Evolutionary conservation across 2,329 filamentous ascomycete genomes (phyloP).

Genomic region (Hypoxylon sp.): DNA sequence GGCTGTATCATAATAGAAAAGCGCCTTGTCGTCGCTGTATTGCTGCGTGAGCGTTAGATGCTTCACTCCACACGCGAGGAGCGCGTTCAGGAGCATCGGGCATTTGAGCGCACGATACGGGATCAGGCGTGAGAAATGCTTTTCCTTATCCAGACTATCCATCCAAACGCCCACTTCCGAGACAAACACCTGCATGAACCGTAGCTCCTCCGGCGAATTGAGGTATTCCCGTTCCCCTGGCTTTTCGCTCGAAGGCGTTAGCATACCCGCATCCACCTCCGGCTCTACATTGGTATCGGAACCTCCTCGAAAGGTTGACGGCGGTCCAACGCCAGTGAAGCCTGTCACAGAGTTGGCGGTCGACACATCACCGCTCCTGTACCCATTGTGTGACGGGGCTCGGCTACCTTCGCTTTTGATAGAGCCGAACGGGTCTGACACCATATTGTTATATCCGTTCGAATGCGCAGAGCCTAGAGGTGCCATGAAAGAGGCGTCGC

Average conservation of each 20-base stretch:
- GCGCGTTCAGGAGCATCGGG: constrained; percentile 89
- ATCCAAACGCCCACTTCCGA: constrained; percentile 94
- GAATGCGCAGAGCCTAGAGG: constrained; percentile 48
- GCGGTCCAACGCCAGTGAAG: constrained; percentile 56
- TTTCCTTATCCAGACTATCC: constrained; percentile 88
- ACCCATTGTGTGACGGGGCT: constrained; percentile 47
- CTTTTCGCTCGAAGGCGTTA: constrained; percentile 60
- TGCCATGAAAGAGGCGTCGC: constrained; percentile 49
- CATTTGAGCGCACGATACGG: constrained; percentile 86
- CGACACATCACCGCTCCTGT: constrained; percentile 58
- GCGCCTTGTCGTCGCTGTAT: constrained; percentile 82
- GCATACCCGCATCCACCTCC: constrained; percentile 55
- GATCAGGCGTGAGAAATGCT: constrained; percentile 88
- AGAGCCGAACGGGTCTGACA: constrained; percentile 46
- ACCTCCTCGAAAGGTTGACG: constrained; percentile 49
- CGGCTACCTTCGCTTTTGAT: constrained; percentile 49
- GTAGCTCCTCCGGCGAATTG: constrained; percentile 80
- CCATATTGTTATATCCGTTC: constrained; percentile 46
- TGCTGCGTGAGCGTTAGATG: constrained; percentile 78
- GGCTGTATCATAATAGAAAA: constrained; percentile 88
- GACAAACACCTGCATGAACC: constrained; percentile 94
- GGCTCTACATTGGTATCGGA: constrained; percentile 55
- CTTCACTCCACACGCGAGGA: constrained; percentile 88
- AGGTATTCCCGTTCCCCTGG: constrained; percentile 72
- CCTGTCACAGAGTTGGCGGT: constrained; percentile 58